Base-by-base conservation (phyloP, 2,329 filamentous ascomycete genomes). In the Trichophyton equinum region DNA sequence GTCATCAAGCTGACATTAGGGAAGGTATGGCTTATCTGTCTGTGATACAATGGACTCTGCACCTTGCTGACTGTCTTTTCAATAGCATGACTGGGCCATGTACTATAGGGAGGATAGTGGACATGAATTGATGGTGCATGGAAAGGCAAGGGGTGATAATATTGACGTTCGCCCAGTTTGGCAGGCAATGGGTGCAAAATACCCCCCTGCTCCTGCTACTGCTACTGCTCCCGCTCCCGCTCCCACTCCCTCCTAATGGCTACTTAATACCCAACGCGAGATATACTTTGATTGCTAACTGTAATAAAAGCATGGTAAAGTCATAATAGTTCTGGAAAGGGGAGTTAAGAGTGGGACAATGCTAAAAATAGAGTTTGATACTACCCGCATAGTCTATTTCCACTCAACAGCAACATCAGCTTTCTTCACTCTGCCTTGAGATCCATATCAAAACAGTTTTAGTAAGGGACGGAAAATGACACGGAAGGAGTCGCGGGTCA, bases 1-100 rank as follows among this genome's bases (percentile, higher is more conserved):
- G 70, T 76, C 3, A 83, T 82, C 62, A 81, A 82, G 67, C 65
- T 83, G 64, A 83, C 81, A 0, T 67, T 83, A 7, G 80, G 80
- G 8, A 64, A 82, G 68, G 79, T 82, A 18, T 7, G 33, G n/a
- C 40, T 18, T 44, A n/a, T 18, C 4, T n/a, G 13, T 18, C 11
- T 8, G 2, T 44, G 15, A 20, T 8, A 44, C 3, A 44, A 15
- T n/a, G 6, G 2, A 3, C n/a, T 8, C n/a, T 44, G 1, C 2
- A 20, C 7, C n/a, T 20, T 22, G 20, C 46, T 51, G 22, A 20
- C 15, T n/a, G 15, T 30, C 9, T 8, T 20, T 56, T 44, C 27
- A 7, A 27, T 36, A 60, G 49, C 30, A 56, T 25, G 36, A 60
- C 22, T 56, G 49, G 47, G 59, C 59, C 6, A 42, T 40, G 47